Evolutionary conservation across 495 filamentous ascomycete genomes (phyloP).

Genomic region (Aspergillus funiculosus): DNA sequence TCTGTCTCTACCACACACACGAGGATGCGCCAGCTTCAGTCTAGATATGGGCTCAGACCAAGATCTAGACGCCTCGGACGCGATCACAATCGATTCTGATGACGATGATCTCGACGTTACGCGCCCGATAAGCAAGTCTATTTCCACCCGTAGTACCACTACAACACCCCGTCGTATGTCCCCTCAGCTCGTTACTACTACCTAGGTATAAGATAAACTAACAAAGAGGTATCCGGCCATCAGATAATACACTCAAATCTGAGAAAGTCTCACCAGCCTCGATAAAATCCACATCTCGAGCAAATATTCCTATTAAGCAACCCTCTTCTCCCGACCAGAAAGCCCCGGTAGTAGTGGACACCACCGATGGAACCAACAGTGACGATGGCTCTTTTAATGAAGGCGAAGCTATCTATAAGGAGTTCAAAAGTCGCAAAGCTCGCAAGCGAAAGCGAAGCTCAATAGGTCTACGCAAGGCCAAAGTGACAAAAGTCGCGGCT

Average conservation of each 20-base stretch:
- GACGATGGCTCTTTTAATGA: conserved; percentile 44
- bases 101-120: conserved; percentile 40
- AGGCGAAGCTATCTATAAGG: conserved; percentile 49
- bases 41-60: conserved; percentile 20
- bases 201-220: neutral
- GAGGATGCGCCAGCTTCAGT: too few species aligned
- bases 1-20: too few species aligned
- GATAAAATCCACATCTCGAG: neutral
- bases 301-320: conserved; percentile 3
- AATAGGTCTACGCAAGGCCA: conserved; percentile 44
- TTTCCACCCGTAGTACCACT: conserved; percentile 2
- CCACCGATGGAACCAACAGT: conserved; percentile 18
- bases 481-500: conserved; percentile 26
- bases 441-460: conserved; percentile 48
- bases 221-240: neutral
- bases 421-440: conserved; percentile 55
- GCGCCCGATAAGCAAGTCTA: conserved; percentile 14
- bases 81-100: conserved; percentile 29
- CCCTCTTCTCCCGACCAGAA: conserved; percentile 13
- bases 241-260: neutral
- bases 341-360: conserved; percentile 17
- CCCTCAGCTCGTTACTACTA: neutral
- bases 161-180: conserved; percentile 19
- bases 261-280: conserved; percentile 1
- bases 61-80: conserved; percentile 22